Base-by-base conservation (phyloP, 2,329 filamentous ascomycete species). In the Alternaria alternata region DNA sequence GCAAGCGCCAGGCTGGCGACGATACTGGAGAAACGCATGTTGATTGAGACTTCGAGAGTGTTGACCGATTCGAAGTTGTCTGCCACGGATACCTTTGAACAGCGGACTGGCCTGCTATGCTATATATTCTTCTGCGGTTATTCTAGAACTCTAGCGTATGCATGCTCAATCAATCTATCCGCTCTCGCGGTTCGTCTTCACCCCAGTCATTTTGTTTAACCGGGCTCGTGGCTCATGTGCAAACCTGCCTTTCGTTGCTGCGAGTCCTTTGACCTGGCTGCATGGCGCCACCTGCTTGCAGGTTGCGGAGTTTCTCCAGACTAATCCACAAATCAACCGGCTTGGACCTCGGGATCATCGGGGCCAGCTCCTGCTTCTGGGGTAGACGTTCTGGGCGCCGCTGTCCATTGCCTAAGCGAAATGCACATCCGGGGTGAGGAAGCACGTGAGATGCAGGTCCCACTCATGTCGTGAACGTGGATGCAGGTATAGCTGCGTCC, bases 11-110 rank as follows among this genome's bases (percentile, higher is more conserved):
- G 51, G 43, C 65, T 61, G 43, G 68, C 62, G 57, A 72, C 49
- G 22, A 74, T 55, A 51, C 49, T 69, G n/a, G 70, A 68, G 61
- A 74, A 67, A 62, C 67, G 69, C 72, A 74, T 74, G 9, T 48
- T 66, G 54, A 64, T 32, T 18, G 52, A 59, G 56, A 44, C 44
- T 26, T 36, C 34, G 43, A 12, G 43, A 24, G 39, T 47, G 24
- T 36, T 41, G 43, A 44, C 5, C 36, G 28, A 24, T 48, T 52
- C 26, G 30, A 51, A 28, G 28, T 41, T 56, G 53, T 60, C 61
- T 64, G 41, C 51, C 61, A 59, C 64, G 51, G 26, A 53, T 42
- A 43, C 20, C 39, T 20, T 20, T 22, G 43, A 46, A 34, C 28
- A 48, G 7, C 14, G 32, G 44, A 18, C 20, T 16, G 22, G 26